phyloP scores from a whole-genome alignment of 345 rosid genomes.

The Euclidium syriacum region DNA sequence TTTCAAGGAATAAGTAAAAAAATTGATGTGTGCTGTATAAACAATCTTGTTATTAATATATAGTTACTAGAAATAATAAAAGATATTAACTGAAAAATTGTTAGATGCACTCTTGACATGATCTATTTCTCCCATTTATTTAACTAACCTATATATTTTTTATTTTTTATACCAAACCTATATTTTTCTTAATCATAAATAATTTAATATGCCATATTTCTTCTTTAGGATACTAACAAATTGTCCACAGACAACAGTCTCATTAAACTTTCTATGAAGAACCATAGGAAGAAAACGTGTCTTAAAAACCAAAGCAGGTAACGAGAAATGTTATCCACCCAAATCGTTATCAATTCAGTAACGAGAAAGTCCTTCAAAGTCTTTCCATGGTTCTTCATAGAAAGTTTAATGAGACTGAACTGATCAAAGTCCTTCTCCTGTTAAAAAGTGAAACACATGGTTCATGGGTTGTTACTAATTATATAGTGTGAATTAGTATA shows the following conservation, averaged over 20 bases:
- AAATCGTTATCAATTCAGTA: no score
- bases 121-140: slow-evolving; percentile 1
- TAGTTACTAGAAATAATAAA: background rate
- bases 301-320: no score
- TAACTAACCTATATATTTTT: background rate
- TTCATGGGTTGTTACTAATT: no score
- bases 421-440: no score
- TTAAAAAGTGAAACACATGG: no score
- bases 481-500: no score
- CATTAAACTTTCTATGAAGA: no score
- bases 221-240: background rate
- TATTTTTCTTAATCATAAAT: background rate
- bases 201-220: background rate
- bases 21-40: slow-evolving; percentile 18
- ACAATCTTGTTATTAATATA: background rate
- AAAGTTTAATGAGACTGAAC: no score
- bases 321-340: no score
- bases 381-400: no score
- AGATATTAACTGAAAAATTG: background rate
- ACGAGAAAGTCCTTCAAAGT: no score
- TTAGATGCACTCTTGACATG: slow-evolving; percentile 28
- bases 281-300: no score
- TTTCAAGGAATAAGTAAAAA: slow-evolving; percentile 25
- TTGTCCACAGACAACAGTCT: background rate
- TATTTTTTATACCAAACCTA: background rate